Evolutionary conservation across 768 basidiomycete genomes (phyloP), one percentile per base, ranked within the genome.

Genomic region (Suillus lakei): DNA sequence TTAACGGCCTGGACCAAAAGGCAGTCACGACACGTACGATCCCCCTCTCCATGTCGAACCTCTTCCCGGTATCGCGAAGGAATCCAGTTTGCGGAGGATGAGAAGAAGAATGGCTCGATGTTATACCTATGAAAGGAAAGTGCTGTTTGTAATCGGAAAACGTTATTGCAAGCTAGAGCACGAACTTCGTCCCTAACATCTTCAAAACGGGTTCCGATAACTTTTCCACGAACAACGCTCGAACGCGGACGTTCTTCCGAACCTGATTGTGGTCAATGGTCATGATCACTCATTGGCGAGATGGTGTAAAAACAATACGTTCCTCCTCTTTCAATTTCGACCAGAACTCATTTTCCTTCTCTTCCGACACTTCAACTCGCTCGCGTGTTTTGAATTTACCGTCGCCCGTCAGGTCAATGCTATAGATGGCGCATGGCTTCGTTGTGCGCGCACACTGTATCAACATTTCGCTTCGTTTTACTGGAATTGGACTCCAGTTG

Each of bases 1-100:
- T 70, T 39, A 70, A 67, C 21, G 4, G 18, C 18, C 23, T 39
- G 13, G 39, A 39, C 39, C 39, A 13, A 15, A 13, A 39, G 39
- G 39, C 6, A 39, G 39, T 39, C 0, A 39, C 12, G 3, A 39
- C 3, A 39, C 39, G 13, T 46, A 15, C 55, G 5, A 46, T 28
- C 26, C 1, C 39, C 39, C 39, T 39, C 1, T 39, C 39, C 39
- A 13, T 39, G 39, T 39, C 13, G 39, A 39, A 39, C 39, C 43
- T 83, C 82, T 65, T 87, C 86, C 64, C 87, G 82, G 50, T 83
- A 88, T 41, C 85, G 82, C 0, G 85, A 84, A 1, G 87, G 87
- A 50, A 88, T 88, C 85, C 85, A 86, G 66, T 84, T 86, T 6
- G 83, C 69, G 0, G 77, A 79, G 1, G 74, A 78, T 15, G 78